A percentile compares a stretch with the other conserved stretches of the same genome.
Evolutionary conservation across 768 basidiomycete species (phyloP).

Genomic region (Cystobasidiopsis lactophilus): DNA sequence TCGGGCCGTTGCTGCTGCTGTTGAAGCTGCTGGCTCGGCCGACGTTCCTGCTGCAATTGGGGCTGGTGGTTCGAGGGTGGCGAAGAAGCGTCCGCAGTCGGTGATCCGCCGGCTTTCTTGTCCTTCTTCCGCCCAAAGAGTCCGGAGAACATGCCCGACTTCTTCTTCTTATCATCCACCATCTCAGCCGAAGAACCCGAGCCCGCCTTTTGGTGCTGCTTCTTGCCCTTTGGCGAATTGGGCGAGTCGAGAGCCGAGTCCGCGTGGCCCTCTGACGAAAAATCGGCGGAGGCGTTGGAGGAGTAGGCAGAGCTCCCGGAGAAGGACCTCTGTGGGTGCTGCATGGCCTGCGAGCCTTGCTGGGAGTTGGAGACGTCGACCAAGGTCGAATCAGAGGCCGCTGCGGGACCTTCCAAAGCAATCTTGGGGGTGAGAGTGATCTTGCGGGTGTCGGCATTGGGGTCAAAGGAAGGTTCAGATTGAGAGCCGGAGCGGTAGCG

Average conservation of each 20-base stretch:
- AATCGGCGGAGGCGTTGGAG: not conserved
- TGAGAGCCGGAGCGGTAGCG: not conserved
- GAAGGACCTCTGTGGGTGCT: not conserved
- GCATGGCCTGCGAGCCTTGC: not conserved
- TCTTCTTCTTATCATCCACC: constrained; percentile 23
- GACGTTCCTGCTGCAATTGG: not conserved
- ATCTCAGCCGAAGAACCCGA: constrained; percentile 22
- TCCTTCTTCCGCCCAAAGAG: constrained; percentile 59
- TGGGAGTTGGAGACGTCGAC: constrained; percentile 8
- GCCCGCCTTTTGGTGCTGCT: constrained; percentile 16
- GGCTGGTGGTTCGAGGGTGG: too few relatives aligned
- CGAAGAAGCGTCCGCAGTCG: too few relatives aligned
- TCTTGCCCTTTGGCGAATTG: constrained; percentile 25
- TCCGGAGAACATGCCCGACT: constrained; percentile 44
- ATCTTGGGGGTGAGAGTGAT: constrained; percentile 8
- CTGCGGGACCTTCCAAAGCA: constrained; percentile 3
- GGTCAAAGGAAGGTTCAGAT: constrained; percentile 4
- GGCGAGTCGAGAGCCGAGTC: not conserved
- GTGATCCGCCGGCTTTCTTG: constrained; percentile 31
- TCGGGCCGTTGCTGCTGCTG: not conserved
- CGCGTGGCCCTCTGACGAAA: constrained; percentile 31
- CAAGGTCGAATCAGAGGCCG: constrained; percentile 1
- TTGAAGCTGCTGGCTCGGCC: not conserved
- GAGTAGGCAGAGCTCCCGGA: constrained; percentile 1
- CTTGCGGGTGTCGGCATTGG: constrained; percentile 4